Base-by-base conservation (phyloP, 2,329 filamentous ascomycete species). In the Claviceps pazoutovae region DNA sequence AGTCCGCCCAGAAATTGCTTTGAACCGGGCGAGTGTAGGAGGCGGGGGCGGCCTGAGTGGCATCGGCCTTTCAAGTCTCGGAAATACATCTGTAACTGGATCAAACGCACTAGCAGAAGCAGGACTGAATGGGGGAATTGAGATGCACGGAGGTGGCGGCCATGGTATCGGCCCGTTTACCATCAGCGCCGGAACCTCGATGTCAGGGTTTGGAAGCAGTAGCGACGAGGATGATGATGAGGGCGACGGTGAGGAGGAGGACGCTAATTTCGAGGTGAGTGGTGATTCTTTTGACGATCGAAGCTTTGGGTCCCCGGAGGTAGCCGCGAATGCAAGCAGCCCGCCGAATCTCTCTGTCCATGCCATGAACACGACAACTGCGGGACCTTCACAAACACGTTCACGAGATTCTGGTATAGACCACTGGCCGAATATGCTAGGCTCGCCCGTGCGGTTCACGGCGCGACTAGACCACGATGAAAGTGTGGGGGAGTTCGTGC, bases 221-320 rank as follows among this genome's bases (percentile, higher is more conserved):
- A 95, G 89, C 62, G 89, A 95, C 60, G 91, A 96, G 67, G 93
- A 97, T 58, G 93, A 97, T 57, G 91, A 96, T 60, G 91, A 96
- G 56, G 86, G 88, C 70, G 88, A 95, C 55, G 86, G 88, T 53
- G 85, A 85, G 58, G 84, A 91, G 57, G 85, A 88, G 59, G 84
- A 88, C 55, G 79, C 80, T 41, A 79, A 78, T 62, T 81, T 75
- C 56, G 80, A 83, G 80, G 80, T 83, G 70, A 77, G 80, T 69
- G 57, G 58, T 54, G 63, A 65, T 66, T 68, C 62, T 58, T 58
- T 57, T 61, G 62, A 66, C 50, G 62, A 64, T 59, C 56, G 58
- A 53, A 57, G 59, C 57, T 53, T 53, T 52, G 54, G 57, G 49
- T 58, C 57, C 49, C 57, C 64, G 51, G 62, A 62, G 57, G 59